Evolutionary conservation across 306 rosid species (phyloP), one percentile per base, ranked within the genome.

Genomic region (Adenanthera pavonina): DNA sequence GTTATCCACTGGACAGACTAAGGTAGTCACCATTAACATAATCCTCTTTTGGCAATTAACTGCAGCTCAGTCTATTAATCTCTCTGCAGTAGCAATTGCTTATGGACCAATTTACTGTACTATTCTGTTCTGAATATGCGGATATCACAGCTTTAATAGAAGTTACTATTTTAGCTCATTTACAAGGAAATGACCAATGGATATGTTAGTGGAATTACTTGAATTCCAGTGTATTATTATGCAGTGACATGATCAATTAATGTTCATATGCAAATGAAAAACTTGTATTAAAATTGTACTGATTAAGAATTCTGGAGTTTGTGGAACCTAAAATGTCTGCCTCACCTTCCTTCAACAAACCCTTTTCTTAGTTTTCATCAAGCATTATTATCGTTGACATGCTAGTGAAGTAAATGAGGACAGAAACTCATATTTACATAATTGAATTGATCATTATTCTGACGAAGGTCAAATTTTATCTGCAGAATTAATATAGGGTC

Each of bases 1-100:
- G 84, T 74, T 56, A 69, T 73, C 97, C 97, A 8, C 59, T 83
- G 40, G 95, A 91, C 8, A 92, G 83, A 74, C 77, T 89, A 75
- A 90, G 91, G 97, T 89, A 86, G 16, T 72, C 69, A 65, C 43
- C 41, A 4, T 25, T 66, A 81, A 52, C 71, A 73, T 75, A 30
- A 72, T 75, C 47, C 43, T 35, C 35, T 75, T 54, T 43, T 8
- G 41, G 44, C 7, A 41, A 41, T 0, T 41, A 7, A 41, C 8
- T 3, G 46, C 7, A 41, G 46, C 46, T 41, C 7, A 41, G 46
- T 41, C 46, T 41, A 41, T 4, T 41, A 41, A 4, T 41, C 46
- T 41, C 46, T 41, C 8, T 41, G 46, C 46, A 4, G 46, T 4
- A 41, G 46, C 46, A 4, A 41, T 41, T 41, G 53, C 53, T 68